Percentiles rank a stretch among this genome's conserved stretches.
phyloP scores from a whole-genome alignment of 192 early-diverging fungal species.

The Pilaira anomala region DNA sequence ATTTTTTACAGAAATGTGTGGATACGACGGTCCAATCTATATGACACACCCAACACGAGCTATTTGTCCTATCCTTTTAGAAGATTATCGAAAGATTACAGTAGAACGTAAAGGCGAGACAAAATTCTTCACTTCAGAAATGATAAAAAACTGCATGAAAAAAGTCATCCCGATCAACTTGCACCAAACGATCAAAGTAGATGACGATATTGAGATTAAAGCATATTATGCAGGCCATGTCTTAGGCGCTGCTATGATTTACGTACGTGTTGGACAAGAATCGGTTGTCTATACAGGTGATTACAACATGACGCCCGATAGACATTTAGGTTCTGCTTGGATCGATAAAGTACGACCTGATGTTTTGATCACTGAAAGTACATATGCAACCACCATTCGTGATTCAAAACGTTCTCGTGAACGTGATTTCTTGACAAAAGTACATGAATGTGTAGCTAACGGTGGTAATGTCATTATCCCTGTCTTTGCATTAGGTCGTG shows the following conservation, averaged over 20 bases:
- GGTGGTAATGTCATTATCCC: conserved; percentile 94
- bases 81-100: conserved; percentile 92
- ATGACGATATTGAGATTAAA: conserved; percentile 77
- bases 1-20: conserved; percentile 92
- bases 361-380: conserved; percentile 93
- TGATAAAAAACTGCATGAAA: conserved; percentile 92
- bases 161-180: conserved; percentile 89
- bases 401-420: conserved; percentile 91
- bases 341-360: conserved; percentile 91
- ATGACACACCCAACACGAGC: conserved; percentile 97
- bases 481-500: conserved; percentile 96
- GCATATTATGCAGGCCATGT: conserved; percentile 98
- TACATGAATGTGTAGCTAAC: conserved; percentile 69
- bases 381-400: conserved; percentile 94
- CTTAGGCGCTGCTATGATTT: conserved; percentile 96
- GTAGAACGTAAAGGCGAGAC: conserved; percentile 87
- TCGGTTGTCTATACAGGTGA: conserved; percentile 85
- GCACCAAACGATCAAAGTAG: conserved; percentile 80
- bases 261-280: conserved; percentile 70
- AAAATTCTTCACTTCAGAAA: conserved; percentile 82
- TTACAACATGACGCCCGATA: conserved; percentile 88
- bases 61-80: conserved; percentile 90
- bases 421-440: conserved; percentile 89
- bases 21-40: conserved; percentile 94
- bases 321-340: conserved; percentile 94